Percentiles rank a stretch among this genome's conserved stretches.
Evolutionary conservation across 768 basidiomycete genomes (phyloP).

Genomic region (Suillus sp.): DNA sequence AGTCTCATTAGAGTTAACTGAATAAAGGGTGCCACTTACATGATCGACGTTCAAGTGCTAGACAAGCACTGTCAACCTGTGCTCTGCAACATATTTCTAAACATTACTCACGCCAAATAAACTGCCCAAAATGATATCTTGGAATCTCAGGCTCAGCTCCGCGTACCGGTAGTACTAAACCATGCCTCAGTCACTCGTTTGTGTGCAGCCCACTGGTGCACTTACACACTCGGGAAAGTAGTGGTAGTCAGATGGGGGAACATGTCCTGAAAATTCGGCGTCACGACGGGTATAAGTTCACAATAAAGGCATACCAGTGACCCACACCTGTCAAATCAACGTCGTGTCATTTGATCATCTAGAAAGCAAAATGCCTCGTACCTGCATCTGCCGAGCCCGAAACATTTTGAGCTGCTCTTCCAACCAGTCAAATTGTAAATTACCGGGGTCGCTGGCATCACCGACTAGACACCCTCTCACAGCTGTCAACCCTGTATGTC

Average conservation of each 20-base stretch:
- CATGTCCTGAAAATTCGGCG: constrained; percentile 59
- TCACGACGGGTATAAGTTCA: constrained; percentile 30
- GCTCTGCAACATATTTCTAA: constrained; percentile 28
- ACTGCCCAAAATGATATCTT: constrained; percentile 87
- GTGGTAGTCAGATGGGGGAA: constrained; percentile 78
- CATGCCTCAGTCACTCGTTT: neutral
- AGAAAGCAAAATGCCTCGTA: constrained; percentile 32
- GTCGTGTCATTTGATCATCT: neutral
- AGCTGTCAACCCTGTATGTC: constrained; percentile 43
- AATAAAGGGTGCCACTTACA: constrained; percentile 42
- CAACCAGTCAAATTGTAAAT: constrained; percentile 87
- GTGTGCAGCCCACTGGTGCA: constrained; percentile 11
- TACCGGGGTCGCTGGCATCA: constrained; percentile 79
- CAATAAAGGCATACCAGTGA: constrained; percentile 41
- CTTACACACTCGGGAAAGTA: constrained; percentile 88
- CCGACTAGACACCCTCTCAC: constrained; percentile 71
- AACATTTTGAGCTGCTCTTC: constrained; percentile 78
- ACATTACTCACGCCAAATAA: constrained; percentile 68
- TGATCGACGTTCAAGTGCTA: constrained; percentile 88
- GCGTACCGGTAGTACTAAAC: constrained; percentile 63
- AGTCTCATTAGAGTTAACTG: constrained; percentile 1
- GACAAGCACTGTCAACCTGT: constrained; percentile 20
- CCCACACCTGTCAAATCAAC: constrained; percentile 42
- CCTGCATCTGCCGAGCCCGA: constrained; percentile 73
- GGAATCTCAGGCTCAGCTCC: constrained; percentile 77